phyloP scores from a whole-genome alignment of 495 filamentous ascomycete genomes.

The Podospora appendiculata region DNA sequence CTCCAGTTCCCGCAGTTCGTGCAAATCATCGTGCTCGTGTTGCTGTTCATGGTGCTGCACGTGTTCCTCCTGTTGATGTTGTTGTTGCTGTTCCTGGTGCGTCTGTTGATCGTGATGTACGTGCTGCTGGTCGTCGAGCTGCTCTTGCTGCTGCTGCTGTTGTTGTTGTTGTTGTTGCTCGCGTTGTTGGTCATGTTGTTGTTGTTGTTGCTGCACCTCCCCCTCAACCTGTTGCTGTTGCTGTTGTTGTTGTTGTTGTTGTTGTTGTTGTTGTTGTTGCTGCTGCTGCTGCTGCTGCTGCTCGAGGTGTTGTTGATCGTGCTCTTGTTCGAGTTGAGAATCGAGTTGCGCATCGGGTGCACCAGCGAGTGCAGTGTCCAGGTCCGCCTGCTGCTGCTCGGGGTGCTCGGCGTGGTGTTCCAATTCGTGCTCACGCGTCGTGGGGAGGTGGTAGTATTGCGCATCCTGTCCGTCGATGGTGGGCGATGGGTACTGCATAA shows the following conservation, averaged over 20 bases:
- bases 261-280: too few relatives aligned
- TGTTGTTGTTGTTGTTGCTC: too few relatives aligned
- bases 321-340: too few relatives aligned
- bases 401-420: constrained; percentile 9
- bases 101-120: too few relatives aligned
- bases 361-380: background rate
- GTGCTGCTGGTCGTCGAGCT: background rate
- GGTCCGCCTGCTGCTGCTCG: constrained; percentile 9
- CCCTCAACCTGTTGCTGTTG: too few relatives aligned
- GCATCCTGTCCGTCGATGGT: constrained; percentile 17
- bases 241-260: too few relatives aligned
- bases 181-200: background rate
- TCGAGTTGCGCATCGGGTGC: too few relatives aligned
- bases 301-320: too few relatives aligned
- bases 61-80: too few relatives aligned
- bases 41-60: constrained; percentile 10
- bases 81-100: constrained; percentile 15
- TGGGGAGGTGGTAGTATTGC: constrained; percentile 20
- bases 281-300: too few relatives aligned
- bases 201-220: constrained; percentile 11
- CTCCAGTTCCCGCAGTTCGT: constrained; percentile 20
- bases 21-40: constrained; percentile 13
- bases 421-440: constrained; percentile 12
- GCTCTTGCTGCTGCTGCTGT: too few relatives aligned
- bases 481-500: constrained; percentile 17